A percentile compares a stretch with the other conserved stretches of the same genome.
Evolutionary conservation across 441 rosid species (phyloP).

Genomic region (Lepidium campestre): DNA sequence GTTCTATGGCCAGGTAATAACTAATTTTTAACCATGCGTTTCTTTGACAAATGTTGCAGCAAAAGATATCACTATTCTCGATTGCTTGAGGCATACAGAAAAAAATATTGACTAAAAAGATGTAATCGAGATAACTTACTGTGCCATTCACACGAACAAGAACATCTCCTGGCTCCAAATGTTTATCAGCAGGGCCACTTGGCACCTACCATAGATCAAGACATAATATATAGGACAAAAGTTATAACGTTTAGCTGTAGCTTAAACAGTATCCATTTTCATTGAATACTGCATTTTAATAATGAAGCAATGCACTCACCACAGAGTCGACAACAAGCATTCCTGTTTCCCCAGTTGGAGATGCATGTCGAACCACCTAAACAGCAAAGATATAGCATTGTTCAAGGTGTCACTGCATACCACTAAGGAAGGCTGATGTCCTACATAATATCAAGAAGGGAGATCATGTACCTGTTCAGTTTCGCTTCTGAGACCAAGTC

Average conservation of each 20-base stretch:
- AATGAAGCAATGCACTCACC: slow-evolving; percentile 39
- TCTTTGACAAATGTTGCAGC: neutral
- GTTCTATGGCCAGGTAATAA: slow-evolving; percentile 6
- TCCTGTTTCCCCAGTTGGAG: slow-evolving; percentile 77
- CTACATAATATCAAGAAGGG: slow-evolving; percentile 5
- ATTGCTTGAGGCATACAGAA: slow-evolving; percentile 1
- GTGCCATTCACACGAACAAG: slow-evolving; percentile 82
- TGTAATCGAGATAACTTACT: slow-evolving; percentile 39
- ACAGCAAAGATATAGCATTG: slow-evolving; percentile 22
- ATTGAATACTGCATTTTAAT: neutral
- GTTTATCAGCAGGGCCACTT: slow-evolving; percentile 81
- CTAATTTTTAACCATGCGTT: neutral
- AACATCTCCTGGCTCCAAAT: slow-evolving; percentile 92
- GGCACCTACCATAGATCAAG: slow-evolving; percentile 62
- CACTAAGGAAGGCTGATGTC: neutral
- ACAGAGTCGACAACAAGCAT: slow-evolving; percentile 92
- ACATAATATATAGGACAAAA: slow-evolving; percentile 7
- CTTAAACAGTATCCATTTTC: neutral
- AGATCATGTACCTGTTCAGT: slow-evolving; percentile 74
- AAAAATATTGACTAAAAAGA: neutral
- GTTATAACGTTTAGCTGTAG: neutral
- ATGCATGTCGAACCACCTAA: slow-evolving; percentile 79
- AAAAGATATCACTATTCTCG: neutral
- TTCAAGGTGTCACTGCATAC: slow-evolving; percentile 11
- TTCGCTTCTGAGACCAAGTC: slow-evolving; percentile 81